Base-by-base conservation (phyloP, 1,284 basidiomycete species). In the Ceratobasidium sp. region DNA sequence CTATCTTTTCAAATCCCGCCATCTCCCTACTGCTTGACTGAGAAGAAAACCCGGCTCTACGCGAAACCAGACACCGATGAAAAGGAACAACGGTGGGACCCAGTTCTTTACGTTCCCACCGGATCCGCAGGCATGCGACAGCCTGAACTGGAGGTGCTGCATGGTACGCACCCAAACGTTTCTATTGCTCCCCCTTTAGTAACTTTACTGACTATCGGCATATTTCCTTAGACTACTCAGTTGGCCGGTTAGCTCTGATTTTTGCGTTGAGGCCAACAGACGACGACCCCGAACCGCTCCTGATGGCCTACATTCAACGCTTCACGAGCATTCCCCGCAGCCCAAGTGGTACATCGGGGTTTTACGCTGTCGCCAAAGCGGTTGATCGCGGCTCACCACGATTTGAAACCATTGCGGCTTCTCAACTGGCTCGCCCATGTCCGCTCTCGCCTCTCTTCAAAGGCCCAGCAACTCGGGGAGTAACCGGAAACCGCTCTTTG, bases 331-430 rank as follows among this genome's bases (percentile, higher is more conserved):
- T 55, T 35, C 54, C 54, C 16, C 18, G 14, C 7, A 55, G 26
- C 8, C 54, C 54, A 6, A 30, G 52, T 18, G 28, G 5, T 2
- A 55, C 26, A 6, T 32, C 13, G 14, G 52, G 52, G 2, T 32
- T 55, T 13, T 55, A 55, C 35, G 52, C 52, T 32, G 28, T 55
- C 14, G 52, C 52, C 52, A 55, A 55, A 55, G 35, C 16, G 28
- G 16, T 16, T 7, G 14, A 32, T 28, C 52, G 52, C 6, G 52
- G 52, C 30, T 28, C 26, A 14, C 52, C 52, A 55, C 28, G 52
- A 6, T 55, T 32, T 32, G 52, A 55, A 32, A 32, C 21, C 6
- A 23, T 55, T 32, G 52, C 35, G 11, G 35, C 35, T 11, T 58
- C 55, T 8, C 55, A 58, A 21, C 8, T 58, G 13, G 55, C 55